Conservation (phyloP, 176 grass and related monocot genomes). For the Carex cristatella region DNA sequence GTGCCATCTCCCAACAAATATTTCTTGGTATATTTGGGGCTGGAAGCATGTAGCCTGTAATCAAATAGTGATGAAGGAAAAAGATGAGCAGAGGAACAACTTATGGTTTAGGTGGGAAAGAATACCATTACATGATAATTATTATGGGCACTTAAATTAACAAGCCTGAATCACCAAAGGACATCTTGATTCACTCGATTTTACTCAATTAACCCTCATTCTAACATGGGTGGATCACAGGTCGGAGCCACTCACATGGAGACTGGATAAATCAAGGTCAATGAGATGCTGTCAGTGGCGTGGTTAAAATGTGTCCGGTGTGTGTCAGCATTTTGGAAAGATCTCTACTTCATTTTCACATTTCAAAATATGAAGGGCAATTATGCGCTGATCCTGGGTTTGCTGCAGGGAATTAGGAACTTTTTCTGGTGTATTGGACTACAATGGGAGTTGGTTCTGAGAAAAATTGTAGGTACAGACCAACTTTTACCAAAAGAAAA, state of each 20-base stretch:
- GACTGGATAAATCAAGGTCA: not conserved
- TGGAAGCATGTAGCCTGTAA: constrained; percentile 96
- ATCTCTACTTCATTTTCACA: not conserved
- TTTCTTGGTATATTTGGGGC: constrained; percentile 93
- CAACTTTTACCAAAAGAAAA: not conserved
- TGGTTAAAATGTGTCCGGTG: not conserved
- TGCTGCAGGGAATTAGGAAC: not conserved
- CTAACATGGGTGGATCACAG: not conserved
- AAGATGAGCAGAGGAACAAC: not conserved
- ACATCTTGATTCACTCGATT: not conserved
- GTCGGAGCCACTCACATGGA: not conserved
- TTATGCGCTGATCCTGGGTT: not conserved
- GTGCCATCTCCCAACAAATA: constrained; percentile 93
- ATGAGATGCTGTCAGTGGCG: not conserved
- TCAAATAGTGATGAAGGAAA: not conserved
- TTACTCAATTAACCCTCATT: not conserved
- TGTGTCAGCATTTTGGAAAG: not conserved
- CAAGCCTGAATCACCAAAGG: not conserved
- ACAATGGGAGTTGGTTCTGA: not conserved
- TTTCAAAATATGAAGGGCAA: not conserved
- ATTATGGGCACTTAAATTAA: not conserved
- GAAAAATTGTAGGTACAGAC: not conserved
- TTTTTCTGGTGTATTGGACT: not conserved
- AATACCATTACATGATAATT: not conserved
- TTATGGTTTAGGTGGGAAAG: not conserved